phyloP scores from a whole-genome alignment of 2,329 filamentous ascomycete genomes.

The Penicillium sp. region DNA sequence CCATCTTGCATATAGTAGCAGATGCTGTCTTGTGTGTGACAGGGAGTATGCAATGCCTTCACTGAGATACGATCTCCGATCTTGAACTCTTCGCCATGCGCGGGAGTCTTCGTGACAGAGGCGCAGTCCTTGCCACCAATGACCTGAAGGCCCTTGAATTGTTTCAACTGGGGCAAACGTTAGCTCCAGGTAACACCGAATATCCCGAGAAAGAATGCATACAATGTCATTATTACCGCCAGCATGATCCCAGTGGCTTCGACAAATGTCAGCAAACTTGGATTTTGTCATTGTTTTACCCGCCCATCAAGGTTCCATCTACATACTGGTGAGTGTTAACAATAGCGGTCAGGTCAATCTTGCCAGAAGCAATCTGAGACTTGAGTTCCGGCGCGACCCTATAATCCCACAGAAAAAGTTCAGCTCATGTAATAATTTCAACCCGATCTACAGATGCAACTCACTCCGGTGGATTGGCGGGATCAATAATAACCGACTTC shows the following conservation, averaged over 20 bases:
- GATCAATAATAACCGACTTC: conserved; percentile 52
- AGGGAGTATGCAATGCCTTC: conserved; percentile 89
- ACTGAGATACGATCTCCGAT: conserved; percentile 78
- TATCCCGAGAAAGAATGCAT: conserved; percentile 25
- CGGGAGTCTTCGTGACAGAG: conserved; percentile 72
- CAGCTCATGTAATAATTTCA: not conserved
- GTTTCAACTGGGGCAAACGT: conserved; percentile 49
- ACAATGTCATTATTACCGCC: conserved; percentile 86
- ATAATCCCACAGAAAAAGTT: not conserved
- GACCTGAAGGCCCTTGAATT: conserved; percentile 65
- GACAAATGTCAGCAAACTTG: conserved; percentile 10
- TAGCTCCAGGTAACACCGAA: not conserved
- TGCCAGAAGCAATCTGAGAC: conserved; percentile 65
- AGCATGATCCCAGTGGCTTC: conserved; percentile 87
- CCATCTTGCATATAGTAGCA: conserved; percentile 90
- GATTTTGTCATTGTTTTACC: not conserved
- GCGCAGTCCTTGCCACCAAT: conserved; percentile 87
- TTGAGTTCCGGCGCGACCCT: conserved; percentile 67
- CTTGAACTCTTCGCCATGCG: conserved; percentile 72
- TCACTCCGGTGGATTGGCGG: conserved; percentile 52
- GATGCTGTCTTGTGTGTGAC: conserved; percentile 97
- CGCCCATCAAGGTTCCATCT: not conserved
- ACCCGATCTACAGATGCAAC: conserved; percentile 15
- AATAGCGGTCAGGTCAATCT: conserved; percentile 81
- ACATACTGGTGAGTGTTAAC: conserved; percentile 96